Evolutionary conservation across 1,284 basidiomycete species (phyloP).

Genomic region (Naganishia albida): DNA sequence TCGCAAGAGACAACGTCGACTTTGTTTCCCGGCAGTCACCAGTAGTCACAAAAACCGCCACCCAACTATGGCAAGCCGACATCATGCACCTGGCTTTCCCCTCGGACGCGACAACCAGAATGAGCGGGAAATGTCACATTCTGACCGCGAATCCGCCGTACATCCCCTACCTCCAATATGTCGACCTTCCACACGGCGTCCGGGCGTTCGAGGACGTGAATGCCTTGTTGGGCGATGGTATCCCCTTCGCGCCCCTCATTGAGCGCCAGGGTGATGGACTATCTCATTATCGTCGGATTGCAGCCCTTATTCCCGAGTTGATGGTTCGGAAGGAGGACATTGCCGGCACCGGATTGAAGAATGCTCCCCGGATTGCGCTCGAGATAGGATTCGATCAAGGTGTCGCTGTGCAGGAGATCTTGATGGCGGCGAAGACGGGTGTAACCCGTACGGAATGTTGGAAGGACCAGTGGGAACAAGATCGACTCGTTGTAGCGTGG

Average conservation of each 20-base stretch:
- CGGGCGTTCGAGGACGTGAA: constrained; percentile 72
- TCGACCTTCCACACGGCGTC: constrained; percentile 66
- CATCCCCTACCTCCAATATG: constrained; percentile 69
- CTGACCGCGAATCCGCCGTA: constrained; percentile 94
- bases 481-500: constrained; percentile 52
- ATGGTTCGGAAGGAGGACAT: constrained; percentile 57
- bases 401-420: constrained; percentile 61
- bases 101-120: constrained; percentile 6
- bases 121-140: constrained; percentile 62
- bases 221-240: constrained; percentile 74
- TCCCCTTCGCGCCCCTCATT: not conserved
- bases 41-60: constrained; percentile 32
- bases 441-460: constrained; percentile 65
- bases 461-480: constrained; percentile 71
- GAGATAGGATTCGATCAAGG: constrained; percentile 80
- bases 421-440: constrained; percentile 54
- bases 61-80: constrained; percentile 49
- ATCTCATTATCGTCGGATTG: constrained; percentile 74
- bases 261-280: constrained; percentile 58
- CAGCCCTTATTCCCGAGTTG: constrained; percentile 59
- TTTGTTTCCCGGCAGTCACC: constrained; percentile 22
- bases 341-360: not conserved
- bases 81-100: constrained; percentile 30
- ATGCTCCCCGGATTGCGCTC: constrained; percentile 61
- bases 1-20: constrained; percentile 70